phyloP scores from a whole-genome alignment of 805 yeast species.

The Myxozyma geophila region DNA sequence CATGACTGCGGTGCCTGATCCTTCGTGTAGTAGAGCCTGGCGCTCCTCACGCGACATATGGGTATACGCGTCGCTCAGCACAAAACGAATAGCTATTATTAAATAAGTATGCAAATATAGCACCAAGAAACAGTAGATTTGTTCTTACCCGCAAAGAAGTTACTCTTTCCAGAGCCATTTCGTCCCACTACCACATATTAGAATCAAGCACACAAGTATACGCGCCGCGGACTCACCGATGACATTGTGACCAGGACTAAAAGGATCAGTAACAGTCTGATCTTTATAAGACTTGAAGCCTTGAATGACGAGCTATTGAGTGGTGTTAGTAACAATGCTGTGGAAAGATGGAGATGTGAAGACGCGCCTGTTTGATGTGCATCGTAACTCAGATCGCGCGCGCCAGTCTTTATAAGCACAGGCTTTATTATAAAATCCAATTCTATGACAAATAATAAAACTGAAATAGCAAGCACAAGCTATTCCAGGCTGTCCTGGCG shows the following conservation, averaged over 20 bases:
- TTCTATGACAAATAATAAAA: background rate
- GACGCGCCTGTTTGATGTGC: slow-evolving; percentile 34
- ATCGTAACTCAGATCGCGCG: background rate
- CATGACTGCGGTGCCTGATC: slow-evolving; percentile 75
- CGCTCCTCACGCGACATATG: slow-evolving; percentile 84
- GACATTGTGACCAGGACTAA: slow-evolving; percentile 84
- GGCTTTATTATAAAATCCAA: too few species aligned
- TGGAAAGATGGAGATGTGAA: background rate
- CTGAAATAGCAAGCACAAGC: background rate
- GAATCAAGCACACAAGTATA: background rate
- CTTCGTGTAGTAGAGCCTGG: slow-evolving; percentile 86
- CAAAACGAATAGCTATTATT: slow-evolving; percentile 77
- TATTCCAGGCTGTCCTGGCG: too few species aligned
- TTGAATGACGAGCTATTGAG: slow-evolving; percentile 64
- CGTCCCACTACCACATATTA: slow-evolving; percentile 59
- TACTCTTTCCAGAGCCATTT: slow-evolving; percentile 96
- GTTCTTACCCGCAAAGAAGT: slow-evolving; percentile 68
- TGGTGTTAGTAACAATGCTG: background rate
- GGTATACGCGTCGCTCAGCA: slow-evolving; percentile 84
- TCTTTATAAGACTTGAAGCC: slow-evolving; percentile 94
- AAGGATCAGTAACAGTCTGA: slow-evolving; percentile 72
- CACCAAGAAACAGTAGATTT: background rate
- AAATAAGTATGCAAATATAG: background rate
- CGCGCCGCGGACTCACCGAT: slow-evolving; percentile 49
- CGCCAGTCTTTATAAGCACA: background rate